These are phyloP conservation scores for Skeletonema costatum DNA, from an alignment of 108 stramenopile genomes.

Conservation along the genomic window DNA sequence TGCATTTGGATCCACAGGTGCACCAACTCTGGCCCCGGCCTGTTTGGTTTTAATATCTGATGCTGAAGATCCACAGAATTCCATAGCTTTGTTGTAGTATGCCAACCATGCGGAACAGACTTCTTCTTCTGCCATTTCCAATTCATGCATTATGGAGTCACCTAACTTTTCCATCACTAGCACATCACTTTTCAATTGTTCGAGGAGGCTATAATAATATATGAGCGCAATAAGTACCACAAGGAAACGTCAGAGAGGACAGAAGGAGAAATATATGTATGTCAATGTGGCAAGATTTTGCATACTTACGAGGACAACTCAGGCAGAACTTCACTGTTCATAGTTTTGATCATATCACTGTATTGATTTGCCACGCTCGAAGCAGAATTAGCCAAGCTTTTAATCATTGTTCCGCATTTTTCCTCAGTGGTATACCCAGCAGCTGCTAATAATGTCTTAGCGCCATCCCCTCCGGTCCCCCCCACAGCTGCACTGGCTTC, in stretches of 20 bases:
- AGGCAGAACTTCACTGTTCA: slow-evolving; percentile 46
- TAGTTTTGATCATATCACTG: slow-evolving; percentile 40
- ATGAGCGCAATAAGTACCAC: background rate
- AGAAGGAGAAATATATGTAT: background rate
- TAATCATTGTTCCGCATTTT: slow-evolving; percentile 31
- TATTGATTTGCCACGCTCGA: slow-evolving; percentile 26
- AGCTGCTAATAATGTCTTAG: background rate
- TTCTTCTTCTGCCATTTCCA: slow-evolving; percentile 73
- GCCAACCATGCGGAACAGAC: slow-evolving; percentile 63
- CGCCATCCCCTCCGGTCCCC: background rate
- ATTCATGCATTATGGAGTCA: slow-evolving; percentile 64
- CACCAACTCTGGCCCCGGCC: slow-evolving; percentile 14
- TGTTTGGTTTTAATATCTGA: slow-evolving; percentile 17
- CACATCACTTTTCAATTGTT: slow-evolving; percentile 50
- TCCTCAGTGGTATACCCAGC: slow-evolving; percentile 13
- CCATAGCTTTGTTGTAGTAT: slow-evolving; percentile 50
- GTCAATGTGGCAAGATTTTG: background rate
- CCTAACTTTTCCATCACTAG: slow-evolving; percentile 63
- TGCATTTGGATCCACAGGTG: slow-evolving; percentile 13
- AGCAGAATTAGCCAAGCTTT: slow-evolving; percentile 30
- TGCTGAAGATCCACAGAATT: slow-evolving; percentile 28
- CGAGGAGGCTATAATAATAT: slow-evolving; percentile 25
- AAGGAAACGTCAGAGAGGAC: background rate
- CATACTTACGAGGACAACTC: slow-evolving; percentile 39
- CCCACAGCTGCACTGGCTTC: slow-evolving; percentile 2